Evolutionary conservation across 108 stramenopile species (phyloP), one percentile per base, ranked within the genome.

Genomic region (Fistulifera solaris): DNA sequence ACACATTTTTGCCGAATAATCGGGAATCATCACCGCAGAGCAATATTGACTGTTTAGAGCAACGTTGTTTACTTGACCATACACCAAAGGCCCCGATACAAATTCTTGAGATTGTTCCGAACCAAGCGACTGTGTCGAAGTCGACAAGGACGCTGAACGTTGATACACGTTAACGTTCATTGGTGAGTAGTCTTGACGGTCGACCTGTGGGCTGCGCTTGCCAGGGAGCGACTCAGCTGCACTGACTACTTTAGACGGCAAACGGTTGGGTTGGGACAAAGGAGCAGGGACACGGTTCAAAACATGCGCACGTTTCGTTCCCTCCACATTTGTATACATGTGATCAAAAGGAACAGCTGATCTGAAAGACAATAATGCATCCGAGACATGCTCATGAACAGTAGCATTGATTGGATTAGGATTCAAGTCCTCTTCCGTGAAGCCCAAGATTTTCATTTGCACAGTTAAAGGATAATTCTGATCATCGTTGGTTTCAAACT

Each of bases 291-390:
- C 59, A 7, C 50, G 53, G 40, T 42, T 18, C 38, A 60, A 43
- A 38, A 75, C 44, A 35, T 77, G 76, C 2, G 76, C 76, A 3
- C 71, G 54, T 38, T 77, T 77, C 38, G 71, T 59, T 16, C 67
- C 76, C 13, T 61, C 40, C 2, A 46, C 19, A 56, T 68, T 72
- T 7, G 67, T 77, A 23, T 48, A 27, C 26, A 71, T 38, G 35
- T 62, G 63, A 0, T 27, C 40, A 46, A 58, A 66, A 22, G 69
- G 69, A 19, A 70, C 43, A 47, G 69, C 65, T 55, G 77, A 66
- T 12, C 54, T 72, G 18, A 87, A 62, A 15, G 72, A 68, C 43
- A 62, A 52, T 38, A 87, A 68, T n/a, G 86, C 82, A 19, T 84
- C 75, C 45, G 80, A 72, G 8, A 87, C 38, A 23, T 72, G 76